phyloP scores from a whole-genome alignment of 2,329 filamentous ascomycete genomes.

The Cladosporium sp. region DNA sequence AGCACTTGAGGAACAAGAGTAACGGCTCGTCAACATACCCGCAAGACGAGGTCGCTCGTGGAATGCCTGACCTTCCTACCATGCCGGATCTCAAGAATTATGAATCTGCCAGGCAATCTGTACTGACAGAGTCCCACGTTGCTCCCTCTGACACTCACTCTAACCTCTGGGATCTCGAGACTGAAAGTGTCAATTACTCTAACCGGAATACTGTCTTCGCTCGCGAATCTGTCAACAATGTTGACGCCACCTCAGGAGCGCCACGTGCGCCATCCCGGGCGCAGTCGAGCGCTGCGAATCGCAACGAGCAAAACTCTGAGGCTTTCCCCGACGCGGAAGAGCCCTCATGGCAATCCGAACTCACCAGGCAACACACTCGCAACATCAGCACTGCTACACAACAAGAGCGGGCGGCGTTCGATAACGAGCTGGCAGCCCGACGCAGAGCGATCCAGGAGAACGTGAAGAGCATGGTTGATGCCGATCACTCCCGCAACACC shows the following conservation, averaged over 20 bases:
- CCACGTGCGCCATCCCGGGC: slow-evolving; percentile 3
- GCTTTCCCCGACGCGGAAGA: slow-evolving; percentile 17
- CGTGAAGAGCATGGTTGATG: slow-evolving; percentile 62
- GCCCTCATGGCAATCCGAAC: slow-evolving; percentile 44
- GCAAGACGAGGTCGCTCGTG: slow-evolving; percentile 34
- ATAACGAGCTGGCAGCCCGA: slow-evolving; percentile 63
- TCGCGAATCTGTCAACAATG: not conserved
- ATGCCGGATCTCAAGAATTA: slow-evolving; percentile 18
- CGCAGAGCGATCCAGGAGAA: slow-evolving; percentile 67
- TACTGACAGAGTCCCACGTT: slow-evolving; percentile 32
- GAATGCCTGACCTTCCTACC: slow-evolving; percentile 23
- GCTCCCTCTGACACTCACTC: slow-evolving; percentile 46
- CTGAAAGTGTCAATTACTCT: slow-evolving; percentile 33
- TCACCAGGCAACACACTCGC: slow-evolving; percentile 42
- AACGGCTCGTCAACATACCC: slow-evolving; percentile 71
- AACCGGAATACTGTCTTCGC: slow-evolving; percentile 14
- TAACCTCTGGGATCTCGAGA: slow-evolving; percentile 50
- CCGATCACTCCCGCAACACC: slow-evolving; percentile 40
- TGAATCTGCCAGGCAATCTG: slow-evolving; percentile 13
- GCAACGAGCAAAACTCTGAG: slow-evolving; percentile 1
- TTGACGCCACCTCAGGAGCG: not conserved
- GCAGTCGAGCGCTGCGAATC: not conserved
- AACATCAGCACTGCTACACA: slow-evolving; percentile 46
- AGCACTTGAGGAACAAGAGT: slow-evolving; percentile 78
- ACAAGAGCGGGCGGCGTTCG: slow-evolving; percentile 63